Evolutionary conservation across 495 filamentous ascomycete species (phyloP).

Genomic region (Neurospora sp.): DNA sequence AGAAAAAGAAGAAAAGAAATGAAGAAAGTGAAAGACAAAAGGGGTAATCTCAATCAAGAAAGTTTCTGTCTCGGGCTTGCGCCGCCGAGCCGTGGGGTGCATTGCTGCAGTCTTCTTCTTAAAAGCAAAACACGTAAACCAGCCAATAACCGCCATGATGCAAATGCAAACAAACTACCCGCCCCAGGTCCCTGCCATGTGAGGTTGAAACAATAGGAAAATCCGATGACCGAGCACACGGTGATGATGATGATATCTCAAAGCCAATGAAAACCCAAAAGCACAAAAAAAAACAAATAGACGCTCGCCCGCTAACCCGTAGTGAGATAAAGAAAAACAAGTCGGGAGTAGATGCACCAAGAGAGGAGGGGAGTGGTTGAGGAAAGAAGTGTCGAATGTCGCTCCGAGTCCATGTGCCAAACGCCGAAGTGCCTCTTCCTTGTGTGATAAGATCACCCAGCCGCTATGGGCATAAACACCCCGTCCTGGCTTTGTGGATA

Average conservation of each 20-base stretch:
- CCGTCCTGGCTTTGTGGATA: conserved; percentile 12
- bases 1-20: conserved; percentile 4
- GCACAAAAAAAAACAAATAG: conserved; percentile 13
- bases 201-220: conserved; percentile 20
- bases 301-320: conserved; percentile 34
- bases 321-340: conserved; percentile 15
- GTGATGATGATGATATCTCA: conserved; percentile 27
- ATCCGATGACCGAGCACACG: conserved; percentile 33
- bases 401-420: conserved; percentile 31
- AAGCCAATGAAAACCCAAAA: conserved; percentile 5
- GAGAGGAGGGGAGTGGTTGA: conserved; percentile 11
- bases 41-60: conserved; percentile 12
- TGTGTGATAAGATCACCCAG: conserved; percentile 10
- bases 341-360: conserved; percentile 13
- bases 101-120: conserved; percentile 43
- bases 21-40: conserved; percentile 5
- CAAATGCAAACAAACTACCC: conserved; percentile 41
- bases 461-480: not conserved
- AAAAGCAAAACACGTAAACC: conserved; percentile 23
- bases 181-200: conserved; percentile 38
- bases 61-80: conserved; percentile 32
- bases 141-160: conserved; percentile 33
- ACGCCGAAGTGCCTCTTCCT: conserved; percentile 28
- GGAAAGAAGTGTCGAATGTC: conserved; percentile 21
- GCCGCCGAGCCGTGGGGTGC: conserved; percentile 34